A percentile compares a stretch with the other conserved stretches of the same genome.
Evolutionary conservation across 2,329 filamentous ascomycete genomes (phyloP).

Genomic region (Coniochaeta sp.): DNA sequence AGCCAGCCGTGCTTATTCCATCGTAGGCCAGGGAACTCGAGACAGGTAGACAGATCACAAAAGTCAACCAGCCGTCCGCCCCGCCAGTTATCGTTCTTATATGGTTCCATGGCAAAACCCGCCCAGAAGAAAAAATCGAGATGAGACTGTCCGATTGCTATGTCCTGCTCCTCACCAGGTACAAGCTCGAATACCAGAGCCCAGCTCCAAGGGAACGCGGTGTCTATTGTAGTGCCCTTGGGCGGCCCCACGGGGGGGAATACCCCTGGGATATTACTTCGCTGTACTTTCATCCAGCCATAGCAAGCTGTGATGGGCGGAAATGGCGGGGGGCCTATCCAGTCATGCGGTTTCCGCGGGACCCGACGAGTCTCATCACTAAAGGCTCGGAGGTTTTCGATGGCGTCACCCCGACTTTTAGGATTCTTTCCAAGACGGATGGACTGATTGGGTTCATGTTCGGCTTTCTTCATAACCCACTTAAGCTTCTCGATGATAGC

Average conservation of each 20-base stretch:
- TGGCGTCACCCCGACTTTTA: not conserved
- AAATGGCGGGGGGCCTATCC: not conserved
- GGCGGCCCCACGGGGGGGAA: too few relatives aligned
- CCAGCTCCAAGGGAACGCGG: not conserved
- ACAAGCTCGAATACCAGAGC: not conserved
- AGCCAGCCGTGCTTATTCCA: too few relatives aligned
- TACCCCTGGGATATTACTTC: not conserved
- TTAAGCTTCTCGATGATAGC: not conserved
- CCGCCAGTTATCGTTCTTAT: not conserved
- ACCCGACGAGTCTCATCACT: not conserved
- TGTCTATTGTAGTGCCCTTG: too few relatives aligned
- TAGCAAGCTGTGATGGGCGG: not conserved
- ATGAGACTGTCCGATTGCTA: not conserved
- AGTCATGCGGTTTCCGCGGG: not conserved
- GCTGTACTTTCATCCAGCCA: not conserved
- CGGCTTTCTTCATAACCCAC: not conserved
- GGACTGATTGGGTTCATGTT: not conserved
- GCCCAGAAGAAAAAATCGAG: conserved; percentile 1
- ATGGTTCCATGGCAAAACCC: not conserved
- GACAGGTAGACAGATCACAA: too few relatives aligned
- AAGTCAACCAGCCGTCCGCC: not conserved
- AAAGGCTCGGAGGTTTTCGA: not conserved
- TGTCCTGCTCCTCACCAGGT: not conserved
- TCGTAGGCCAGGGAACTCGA: too few relatives aligned
- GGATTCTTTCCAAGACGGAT: not conserved